phyloP scores from a whole-genome alignment of 2,329 filamentous ascomycete genomes.

The Stemphylium vesicarium region DNA sequence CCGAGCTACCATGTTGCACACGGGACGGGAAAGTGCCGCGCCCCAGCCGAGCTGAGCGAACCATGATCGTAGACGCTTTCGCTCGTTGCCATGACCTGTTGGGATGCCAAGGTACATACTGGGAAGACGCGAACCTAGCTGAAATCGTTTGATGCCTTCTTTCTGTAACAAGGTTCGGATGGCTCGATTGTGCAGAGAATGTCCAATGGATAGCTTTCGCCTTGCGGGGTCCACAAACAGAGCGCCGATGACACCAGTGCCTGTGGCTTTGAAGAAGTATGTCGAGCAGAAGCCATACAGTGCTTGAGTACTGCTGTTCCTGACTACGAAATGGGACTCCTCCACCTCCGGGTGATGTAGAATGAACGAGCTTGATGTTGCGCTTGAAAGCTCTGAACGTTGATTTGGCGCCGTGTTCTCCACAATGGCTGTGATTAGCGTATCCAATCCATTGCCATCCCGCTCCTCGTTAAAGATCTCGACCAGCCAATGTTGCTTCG shows the following conservation, averaged over 20 bases:
- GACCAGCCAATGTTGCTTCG: conserved; percentile 93
- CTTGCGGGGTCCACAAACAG: conserved; percentile 89
- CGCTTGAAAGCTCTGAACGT: conserved; percentile 71
- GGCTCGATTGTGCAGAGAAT: conserved; percentile 85
- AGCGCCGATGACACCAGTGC: conserved; percentile 78
- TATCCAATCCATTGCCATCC: conserved; percentile 75
- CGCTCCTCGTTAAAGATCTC: conserved; percentile 84
- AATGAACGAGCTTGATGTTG: conserved; percentile 77
- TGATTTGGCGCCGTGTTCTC: conserved; percentile 70
- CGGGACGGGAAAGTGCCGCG: conserved; percentile 65
- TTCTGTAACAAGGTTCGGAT: conserved; percentile 76
- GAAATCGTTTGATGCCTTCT: conserved; percentile 76
- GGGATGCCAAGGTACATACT: conserved; percentile 89
- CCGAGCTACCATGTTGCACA: conserved; percentile 75
- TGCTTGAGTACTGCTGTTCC: conserved; percentile 89
- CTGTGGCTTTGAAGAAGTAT: conserved; percentile 74
- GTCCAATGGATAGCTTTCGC: conserved; percentile 86
- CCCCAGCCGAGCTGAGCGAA: conserved; percentile 93
- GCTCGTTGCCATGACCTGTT: conserved; percentile 65
- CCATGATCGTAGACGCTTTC: conserved; percentile 73
- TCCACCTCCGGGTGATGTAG: conserved; percentile 73
- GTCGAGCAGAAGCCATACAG: conserved; percentile 93
- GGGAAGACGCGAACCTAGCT: conserved; percentile 80
- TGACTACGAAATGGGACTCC: conserved; percentile 88
- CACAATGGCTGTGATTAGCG: conserved; percentile 73